phyloP scores from a whole-genome alignment of 306 rosid species.

The Fagus crenata region DNA sequence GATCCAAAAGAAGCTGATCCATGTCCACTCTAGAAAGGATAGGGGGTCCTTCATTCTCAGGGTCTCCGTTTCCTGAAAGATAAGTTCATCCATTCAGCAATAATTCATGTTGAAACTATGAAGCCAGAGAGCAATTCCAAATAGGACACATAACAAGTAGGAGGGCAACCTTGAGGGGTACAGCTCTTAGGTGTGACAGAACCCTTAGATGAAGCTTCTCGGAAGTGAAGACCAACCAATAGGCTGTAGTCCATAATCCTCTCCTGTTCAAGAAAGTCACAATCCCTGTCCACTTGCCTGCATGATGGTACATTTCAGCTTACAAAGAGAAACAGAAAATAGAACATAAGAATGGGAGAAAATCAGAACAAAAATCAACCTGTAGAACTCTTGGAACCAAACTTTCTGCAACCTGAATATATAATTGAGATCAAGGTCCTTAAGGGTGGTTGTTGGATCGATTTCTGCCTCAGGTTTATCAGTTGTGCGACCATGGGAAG shows the following conservation, averaged over 20 bases:
- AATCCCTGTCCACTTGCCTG: conserved; percentile 95
- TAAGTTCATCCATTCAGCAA: conserved; percentile 31
- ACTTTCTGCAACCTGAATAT: conserved; percentile 78
- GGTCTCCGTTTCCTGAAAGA: conserved; percentile 36
- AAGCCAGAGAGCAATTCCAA: conserved; percentile 1
- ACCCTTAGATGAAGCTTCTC: conserved; percentile 46
- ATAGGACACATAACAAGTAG: conserved; percentile 34
- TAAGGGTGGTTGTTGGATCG: conserved; percentile 84
- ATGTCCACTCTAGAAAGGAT: conserved; percentile 45
- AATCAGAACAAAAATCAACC: conserved; percentile 38
- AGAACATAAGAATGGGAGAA: conserved; percentile 3
- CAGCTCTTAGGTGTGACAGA: conserved; percentile 35
- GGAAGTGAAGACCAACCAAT: conserved; percentile 89
- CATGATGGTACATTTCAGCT: conserved; percentile 24
- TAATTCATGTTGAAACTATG: not conserved
- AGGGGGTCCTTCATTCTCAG: conserved; percentile 36
- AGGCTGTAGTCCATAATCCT: conserved; percentile 97
- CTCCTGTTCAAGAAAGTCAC: conserved; percentile 94
- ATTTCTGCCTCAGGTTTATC: conserved; percentile 76
- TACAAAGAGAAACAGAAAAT: not conserved
- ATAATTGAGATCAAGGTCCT: conserved; percentile 86
- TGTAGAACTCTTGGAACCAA: conserved; percentile 86
- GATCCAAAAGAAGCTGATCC: conserved; percentile 49
- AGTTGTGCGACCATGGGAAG: conserved; percentile 81
- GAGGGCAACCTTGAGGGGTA: conserved; percentile 41